Evolutionary conservation across 768 basidiomycete genomes (phyloP).

Genomic region (Kwoniella europaea): DNA sequence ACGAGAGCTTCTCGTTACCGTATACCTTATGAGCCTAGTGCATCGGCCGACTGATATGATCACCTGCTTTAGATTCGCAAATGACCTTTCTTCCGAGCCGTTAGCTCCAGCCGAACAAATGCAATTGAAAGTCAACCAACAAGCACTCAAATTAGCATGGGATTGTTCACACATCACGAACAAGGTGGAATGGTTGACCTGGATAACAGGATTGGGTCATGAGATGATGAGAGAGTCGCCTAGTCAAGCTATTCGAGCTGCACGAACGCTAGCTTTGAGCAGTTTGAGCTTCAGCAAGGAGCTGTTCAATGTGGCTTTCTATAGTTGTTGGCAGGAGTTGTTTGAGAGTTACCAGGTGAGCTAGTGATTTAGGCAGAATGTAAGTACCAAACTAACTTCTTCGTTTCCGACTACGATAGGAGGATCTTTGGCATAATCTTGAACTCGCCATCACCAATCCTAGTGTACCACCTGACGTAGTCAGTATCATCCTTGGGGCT

Average conservation of each 20-base stretch:
- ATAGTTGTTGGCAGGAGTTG: constrained; percentile 95
- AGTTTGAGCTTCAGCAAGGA: constrained; percentile 90
- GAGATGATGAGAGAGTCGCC: constrained; percentile 99
- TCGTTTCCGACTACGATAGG: constrained; percentile 63
- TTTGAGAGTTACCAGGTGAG: constrained; percentile 94
- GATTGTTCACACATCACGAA: constrained; percentile 77
- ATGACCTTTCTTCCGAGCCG: constrained; percentile 46
- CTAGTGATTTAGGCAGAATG: neutral
- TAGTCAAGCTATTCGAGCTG: constrained; percentile 95
- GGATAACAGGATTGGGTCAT: constrained; percentile 89
- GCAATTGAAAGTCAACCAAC: constrained; percentile 93
- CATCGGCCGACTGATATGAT: neutral
- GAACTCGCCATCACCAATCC: constrained; percentile 77
- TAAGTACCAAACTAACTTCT: neutral
- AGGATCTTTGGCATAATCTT: constrained; percentile 89
- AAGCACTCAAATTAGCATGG: constrained; percentile 96
- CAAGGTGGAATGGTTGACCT: constrained; percentile 83
- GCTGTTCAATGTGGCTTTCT: constrained; percentile 95
- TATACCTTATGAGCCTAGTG: too few relatives aligned
- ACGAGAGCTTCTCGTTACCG: neutral
- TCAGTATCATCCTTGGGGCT: constrained; percentile 86
- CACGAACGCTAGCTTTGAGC: constrained; percentile 89
- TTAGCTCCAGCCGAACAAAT: constrained; percentile 71
- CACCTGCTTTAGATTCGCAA: constrained; percentile 18
- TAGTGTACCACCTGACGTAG: constrained; percentile 80